A percentile compares a stretch with the other conserved stretches of the same genome.
Evolutionary conservation across 108 stramenopile species (phyloP).

Genomic region (Craspedostauros australis): DNA sequence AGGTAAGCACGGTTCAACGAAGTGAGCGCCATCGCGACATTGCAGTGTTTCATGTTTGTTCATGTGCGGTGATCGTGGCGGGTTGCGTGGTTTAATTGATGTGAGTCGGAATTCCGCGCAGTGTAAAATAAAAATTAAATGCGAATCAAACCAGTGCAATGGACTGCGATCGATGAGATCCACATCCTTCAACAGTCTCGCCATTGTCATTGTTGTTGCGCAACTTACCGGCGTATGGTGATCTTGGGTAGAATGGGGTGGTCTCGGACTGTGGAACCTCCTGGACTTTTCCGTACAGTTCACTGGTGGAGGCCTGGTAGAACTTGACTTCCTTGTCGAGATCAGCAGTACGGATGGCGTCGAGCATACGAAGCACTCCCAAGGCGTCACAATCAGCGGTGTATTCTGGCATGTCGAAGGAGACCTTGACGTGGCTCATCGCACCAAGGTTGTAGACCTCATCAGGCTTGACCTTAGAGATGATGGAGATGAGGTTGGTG

Average conservation of each 20-base stretch:
- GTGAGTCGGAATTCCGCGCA: no score
- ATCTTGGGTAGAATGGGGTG: slow-evolving; percentile 99
- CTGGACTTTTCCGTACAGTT: slow-evolving; percentile 98
- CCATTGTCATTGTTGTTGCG: neutral
- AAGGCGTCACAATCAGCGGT: slow-evolving; percentile 97
- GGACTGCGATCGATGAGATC: no score
- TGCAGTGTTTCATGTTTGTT: no score
- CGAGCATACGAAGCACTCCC: slow-evolving; percentile 97
- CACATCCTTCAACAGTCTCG: no score
- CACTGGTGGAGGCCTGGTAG: slow-evolving; percentile 98
- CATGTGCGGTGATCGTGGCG: no score
- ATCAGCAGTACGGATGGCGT: slow-evolving; percentile 94
- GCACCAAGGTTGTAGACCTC: slow-evolving; percentile 99
- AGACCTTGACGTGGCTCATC: slow-evolving; percentile 98
- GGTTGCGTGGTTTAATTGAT: no score
- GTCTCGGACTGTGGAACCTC: slow-evolving; percentile 98
- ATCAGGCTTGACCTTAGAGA: slow-evolving; percentile 76
- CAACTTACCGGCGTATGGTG: slow-evolving; percentile 87
- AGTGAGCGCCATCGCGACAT: no score
- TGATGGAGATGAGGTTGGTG: slow-evolving; percentile 93
- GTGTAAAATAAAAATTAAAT: no score
- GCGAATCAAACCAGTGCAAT: no score
- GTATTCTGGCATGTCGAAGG: slow-evolving; percentile 99
- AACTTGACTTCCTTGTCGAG: slow-evolving; percentile 78
- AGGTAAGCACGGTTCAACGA: no score